Evolutionary conservation across 768 basidiomycete species (phyloP), one percentile per base, ranked within the genome.

Genomic region (Scleroderma citrinum): DNA sequence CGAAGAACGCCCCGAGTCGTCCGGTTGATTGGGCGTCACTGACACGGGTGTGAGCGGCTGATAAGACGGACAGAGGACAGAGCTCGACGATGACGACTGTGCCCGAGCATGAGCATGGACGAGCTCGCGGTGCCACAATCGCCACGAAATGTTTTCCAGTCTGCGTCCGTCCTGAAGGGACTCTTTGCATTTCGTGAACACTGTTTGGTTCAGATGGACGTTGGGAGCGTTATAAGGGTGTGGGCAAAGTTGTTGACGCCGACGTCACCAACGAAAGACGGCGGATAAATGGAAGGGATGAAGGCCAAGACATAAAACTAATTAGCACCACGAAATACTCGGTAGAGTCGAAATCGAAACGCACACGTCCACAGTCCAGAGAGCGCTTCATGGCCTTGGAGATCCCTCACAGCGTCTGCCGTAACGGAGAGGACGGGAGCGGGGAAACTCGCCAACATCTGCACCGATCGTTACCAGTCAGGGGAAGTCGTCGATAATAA

Each of bases 121-220:
- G 59, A 85, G 70, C 53, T 86, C 80, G 54, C 81, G 77, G 62
- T 85, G 79, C 85, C 88, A 88, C 7, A 93, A 70, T 46, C 91
- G 73, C 91, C 91, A 94, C 3, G 86, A 82, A 47, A 93, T 83
- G 59, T 94, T 92, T 69, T 93, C 91, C 24, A 92, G 76, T 24
- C 91, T 70, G 6, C 72, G 75, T n/a, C 92, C 92, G 57, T 92
- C 84, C 57, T 85, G 77, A 3, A 93, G 70, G 2, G 81, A 82
- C 55, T 80, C 76, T 65, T 87, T 89, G 71, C 85, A 90, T 64
- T 89, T 88, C 45, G 87, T 81, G 59, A 93, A 91, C 7, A 93
- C 91, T 90, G 56, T 43, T 23, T n/a, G 16, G 39, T 7, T 23
- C 7, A 21, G 39, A 14, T 42, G 12, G 6, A 13, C 5, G 8